These are phyloP conservation scores for Globisporangium viniferum DNA, from an alignment of 352 stramenopile species.

Conservation along the genomic window DNA sequence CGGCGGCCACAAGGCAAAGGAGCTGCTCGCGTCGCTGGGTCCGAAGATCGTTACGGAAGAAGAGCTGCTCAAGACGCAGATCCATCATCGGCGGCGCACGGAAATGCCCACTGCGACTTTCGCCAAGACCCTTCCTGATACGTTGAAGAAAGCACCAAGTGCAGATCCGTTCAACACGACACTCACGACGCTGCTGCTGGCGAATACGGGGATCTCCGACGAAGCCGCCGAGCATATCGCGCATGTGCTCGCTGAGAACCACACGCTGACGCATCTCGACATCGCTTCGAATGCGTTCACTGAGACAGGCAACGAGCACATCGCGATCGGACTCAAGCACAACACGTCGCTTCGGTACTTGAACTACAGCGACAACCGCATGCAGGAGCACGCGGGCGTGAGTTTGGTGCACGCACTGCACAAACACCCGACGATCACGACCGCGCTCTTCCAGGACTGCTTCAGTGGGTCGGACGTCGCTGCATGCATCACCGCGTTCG, in stretches of 20 bases:
- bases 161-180: conserved; percentile 53
- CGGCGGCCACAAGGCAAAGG: conserved; percentile 43
- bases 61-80: conserved; percentile 49
- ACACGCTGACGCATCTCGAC: conserved; percentile 51
- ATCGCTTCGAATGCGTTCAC: conserved; percentile 49
- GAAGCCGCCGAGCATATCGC: conserved; percentile 40
- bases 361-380: conserved; percentile 59
- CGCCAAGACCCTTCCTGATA: conserved; percentile 3
- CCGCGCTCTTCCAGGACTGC: conserved; percentile 52
- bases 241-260: conserved; percentile 44
- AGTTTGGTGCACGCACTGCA: conserved; percentile 34
- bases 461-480: conserved; percentile 36
- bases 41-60: conserved; percentile 40
- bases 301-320: conserved; percentile 26
- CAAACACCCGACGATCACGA: conserved; percentile 37
- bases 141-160: neutral
- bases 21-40: conserved; percentile 49
- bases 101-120: conserved; percentile 17
- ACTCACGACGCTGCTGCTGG: conserved; percentile 50
- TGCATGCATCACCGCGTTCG: conserved; percentile 26
- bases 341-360: conserved; percentile 48
- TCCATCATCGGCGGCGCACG: conserved; percentile 25
- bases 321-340: conserved; percentile 42
- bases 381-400: conserved; percentile 36
- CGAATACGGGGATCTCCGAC: conserved; percentile 57